phyloP scores from a whole-genome alignment of 805 yeast species.

The Maudiozyma bulderi region DNA sequence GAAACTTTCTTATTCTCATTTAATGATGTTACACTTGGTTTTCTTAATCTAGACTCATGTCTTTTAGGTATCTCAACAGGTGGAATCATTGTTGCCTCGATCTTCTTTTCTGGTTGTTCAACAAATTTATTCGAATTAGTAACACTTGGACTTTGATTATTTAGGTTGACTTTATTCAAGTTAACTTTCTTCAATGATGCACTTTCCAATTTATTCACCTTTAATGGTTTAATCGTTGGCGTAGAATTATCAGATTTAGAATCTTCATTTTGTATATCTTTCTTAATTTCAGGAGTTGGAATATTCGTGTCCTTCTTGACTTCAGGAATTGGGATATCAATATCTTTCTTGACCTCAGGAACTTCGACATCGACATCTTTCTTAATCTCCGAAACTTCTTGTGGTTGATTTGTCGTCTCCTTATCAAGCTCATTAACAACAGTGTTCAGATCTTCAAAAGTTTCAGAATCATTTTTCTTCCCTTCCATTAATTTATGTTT shows the following conservation, averaged over 20 bases:
- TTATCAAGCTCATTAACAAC: not conserved
- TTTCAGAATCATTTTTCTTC: not conserved
- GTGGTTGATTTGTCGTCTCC: too few relatives aligned
- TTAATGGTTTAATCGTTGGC: not conserved
- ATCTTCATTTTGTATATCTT: not conserved
- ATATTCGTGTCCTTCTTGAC: not conserved
- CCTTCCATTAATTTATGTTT: not conserved
- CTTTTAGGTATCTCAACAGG: not conserved
- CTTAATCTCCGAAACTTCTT: not conserved
- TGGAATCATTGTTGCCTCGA: not conserved
- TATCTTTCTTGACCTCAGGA: not conserved
- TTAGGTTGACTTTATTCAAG: not conserved
- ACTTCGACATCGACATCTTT: too few relatives aligned
- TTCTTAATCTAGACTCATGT: not conserved
- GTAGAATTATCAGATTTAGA: not conserved
- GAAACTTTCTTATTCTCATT: not conserved
- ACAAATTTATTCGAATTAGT: not conserved
- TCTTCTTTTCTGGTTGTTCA: not conserved
- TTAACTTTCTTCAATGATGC: not conserved
- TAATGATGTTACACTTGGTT: not conserved
- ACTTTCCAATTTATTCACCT: constrained; percentile 1
- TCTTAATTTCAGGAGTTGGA: not conserved
- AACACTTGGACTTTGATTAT: not conserved
- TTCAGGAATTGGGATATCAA: not conserved
- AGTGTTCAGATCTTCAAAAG: not conserved